These are phyloP conservation scores for Lepidium didymum DNA, from an alignment of 345 rosid genomes.

Conservation along the genomic window DNA sequence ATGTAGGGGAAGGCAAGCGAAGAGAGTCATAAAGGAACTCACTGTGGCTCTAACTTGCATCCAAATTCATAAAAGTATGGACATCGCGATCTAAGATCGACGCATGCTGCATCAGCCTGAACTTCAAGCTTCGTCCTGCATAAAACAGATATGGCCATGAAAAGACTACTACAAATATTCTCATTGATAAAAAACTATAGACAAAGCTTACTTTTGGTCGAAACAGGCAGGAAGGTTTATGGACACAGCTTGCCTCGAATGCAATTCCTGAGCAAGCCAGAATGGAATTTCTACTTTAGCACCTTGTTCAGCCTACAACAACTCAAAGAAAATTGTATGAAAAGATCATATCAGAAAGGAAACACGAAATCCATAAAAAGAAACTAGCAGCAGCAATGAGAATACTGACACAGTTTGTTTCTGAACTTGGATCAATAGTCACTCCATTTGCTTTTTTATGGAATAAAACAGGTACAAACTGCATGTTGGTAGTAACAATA, in stretches of 20 bases:
- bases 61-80: constrained; percentile 80
- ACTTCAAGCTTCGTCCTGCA: constrained; percentile 74
- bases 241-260: constrained; percentile 59
- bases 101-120: constrained; percentile 86
- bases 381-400: background rate
- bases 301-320: constrained; percentile 61
- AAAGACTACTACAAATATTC: background rate
- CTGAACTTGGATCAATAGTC: constrained; percentile 67
- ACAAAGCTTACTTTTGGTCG: constrained; percentile 52
- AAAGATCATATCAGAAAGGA: background rate
- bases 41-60: constrained; percentile 80
- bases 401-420: constrained; percentile 49
- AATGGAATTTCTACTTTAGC: constrained; percentile 59
- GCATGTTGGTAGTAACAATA: background rate
- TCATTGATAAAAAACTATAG: background rate
- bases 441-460: constrained; percentile 51
- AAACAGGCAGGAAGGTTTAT: constrained; percentile 63
- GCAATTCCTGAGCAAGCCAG: constrained; percentile 78
- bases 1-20: background rate
- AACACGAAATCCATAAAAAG: background rate
- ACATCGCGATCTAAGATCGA: constrained; percentile 76
- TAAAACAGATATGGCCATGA: background rate
- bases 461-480: constrained; percentile 40
- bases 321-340: background rate
- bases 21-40: constrained; percentile 31